A percentile compares a stretch with the other conserved stretches of the same genome.
phyloP scores from a whole-genome alignment of 331 rosid species.

The Saraca asoca region DNA sequence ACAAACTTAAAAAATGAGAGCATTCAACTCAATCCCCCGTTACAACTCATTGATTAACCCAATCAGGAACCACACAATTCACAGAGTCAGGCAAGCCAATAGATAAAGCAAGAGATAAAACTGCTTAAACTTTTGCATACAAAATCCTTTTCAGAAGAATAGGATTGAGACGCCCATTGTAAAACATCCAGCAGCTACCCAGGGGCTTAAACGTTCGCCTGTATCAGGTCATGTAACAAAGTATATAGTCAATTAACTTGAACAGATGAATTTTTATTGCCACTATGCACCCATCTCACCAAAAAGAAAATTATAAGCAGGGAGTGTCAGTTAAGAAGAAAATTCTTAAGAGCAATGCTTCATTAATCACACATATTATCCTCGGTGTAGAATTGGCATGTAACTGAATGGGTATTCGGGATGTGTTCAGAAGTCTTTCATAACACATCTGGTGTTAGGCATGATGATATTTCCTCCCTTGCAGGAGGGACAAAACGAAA shows the following conservation, averaged over 20 bases:
- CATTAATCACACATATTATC: too few species aligned
- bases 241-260: slow-evolving; percentile 7
- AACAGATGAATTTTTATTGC: neutral
- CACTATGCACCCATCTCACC: neutral
- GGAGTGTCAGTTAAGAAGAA: neutral
- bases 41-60: neutral
- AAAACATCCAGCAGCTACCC: slow-evolving; percentile 71
- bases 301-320: too few species aligned
- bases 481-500: too few species aligned
- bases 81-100: neutral
- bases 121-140: slow-evolving; percentile 21
- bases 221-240: slow-evolving; percentile 34
- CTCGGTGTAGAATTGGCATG: too few species aligned
- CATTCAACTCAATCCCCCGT: slow-evolving; percentile 9
- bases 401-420: too few species aligned
- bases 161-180: slow-evolving; percentile 59
- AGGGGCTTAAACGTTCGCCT: slow-evolving; percentile 66
- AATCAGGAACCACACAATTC: neutral
- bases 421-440: too few species aligned
- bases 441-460: too few species aligned
- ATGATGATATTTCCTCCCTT: too few species aligned
- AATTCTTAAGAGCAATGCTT: neutral
- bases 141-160: slow-evolving; percentile 42
- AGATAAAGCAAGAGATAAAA: neutral
- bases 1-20: slow-evolving; percentile 5